Percentiles rank a stretch among this genome's conserved stretches.
These are phyloP conservation scores for Penicillium griseofulvum DNA, from an alignment of 2,329 filamentous ascomycete species.

Conservation along the genomic window DNA sequence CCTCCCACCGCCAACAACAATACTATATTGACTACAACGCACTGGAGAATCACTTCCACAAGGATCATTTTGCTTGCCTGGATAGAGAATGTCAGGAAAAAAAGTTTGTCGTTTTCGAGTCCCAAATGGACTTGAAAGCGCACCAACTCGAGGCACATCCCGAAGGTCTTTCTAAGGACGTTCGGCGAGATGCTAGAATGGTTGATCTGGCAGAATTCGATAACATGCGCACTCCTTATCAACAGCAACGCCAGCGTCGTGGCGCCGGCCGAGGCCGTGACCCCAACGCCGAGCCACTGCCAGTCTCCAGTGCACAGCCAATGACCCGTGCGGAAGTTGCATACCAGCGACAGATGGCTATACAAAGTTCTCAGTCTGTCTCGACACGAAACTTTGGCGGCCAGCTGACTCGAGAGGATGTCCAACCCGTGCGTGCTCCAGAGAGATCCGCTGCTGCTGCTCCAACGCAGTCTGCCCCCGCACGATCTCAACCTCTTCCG, in stretches of 20 bases:
- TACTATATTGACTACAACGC: constrained; percentile 89
- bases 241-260: constrained; percentile 58
- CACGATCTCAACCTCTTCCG: constrained; percentile 28
- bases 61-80: constrained; percentile 80
- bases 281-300: constrained; percentile 78
- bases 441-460: constrained; percentile 32
- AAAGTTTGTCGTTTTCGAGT: constrained; percentile 96
- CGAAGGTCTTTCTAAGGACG: constrained; percentile 75
- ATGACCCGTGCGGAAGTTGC: constrained; percentile 83
- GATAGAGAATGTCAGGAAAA: constrained; percentile 90
- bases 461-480: constrained; percentile 24
- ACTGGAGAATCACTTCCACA: constrained; percentile 80
- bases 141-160: constrained; percentile 85
- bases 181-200: constrained; percentile 74
- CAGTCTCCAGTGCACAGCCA: constrained; percentile 73
- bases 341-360: constrained; percentile 86
- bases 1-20: constrained; percentile 66
- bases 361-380: constrained; percentile 81
- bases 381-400: constrained; percentile 81
- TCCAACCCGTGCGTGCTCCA: constrained; percentile 49
- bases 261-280: constrained; percentile 71
- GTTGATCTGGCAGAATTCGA: constrained; percentile 90
- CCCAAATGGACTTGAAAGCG: constrained; percentile 90
- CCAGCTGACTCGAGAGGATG: constrained; percentile 62
- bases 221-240: constrained; percentile 70